These are phyloP conservation scores for Apophysomyces ossiformis DNA, from an alignment of 371 early-diverging fungal genomes.

Conservation along the genomic window DNA sequence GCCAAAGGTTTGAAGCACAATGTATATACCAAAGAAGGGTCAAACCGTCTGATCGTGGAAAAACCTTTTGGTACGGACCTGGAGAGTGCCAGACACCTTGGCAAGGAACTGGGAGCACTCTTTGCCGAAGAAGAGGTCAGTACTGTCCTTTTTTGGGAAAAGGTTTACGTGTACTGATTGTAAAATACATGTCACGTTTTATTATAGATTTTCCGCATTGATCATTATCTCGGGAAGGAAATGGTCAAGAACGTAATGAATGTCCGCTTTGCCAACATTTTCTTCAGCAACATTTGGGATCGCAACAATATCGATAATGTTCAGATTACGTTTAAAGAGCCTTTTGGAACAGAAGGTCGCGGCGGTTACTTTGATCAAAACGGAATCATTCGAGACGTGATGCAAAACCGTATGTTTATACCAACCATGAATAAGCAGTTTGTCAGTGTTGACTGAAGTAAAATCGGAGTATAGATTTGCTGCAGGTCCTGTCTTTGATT, in stretches of 20 bases:
- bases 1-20: slow-evolving; percentile 76
- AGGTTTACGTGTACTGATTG: neutral
- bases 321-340: slow-evolving; percentile 99
- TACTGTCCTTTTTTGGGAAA: too few species aligned
- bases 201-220: slow-evolving; percentile 91
- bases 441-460: neutral
- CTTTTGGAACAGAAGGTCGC: slow-evolving; percentile 97
- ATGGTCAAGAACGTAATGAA: slow-evolving; percentile 98
- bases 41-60: slow-evolving; percentile 89
- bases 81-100: slow-evolving; percentile 76
- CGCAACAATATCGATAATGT: slow-evolving; percentile 89
- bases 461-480: slow-evolving; percentile 56
- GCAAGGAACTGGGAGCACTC: slow-evolving; percentile 67
- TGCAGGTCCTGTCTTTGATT: slow-evolving; percentile 91
- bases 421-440: slow-evolving; percentile 8
- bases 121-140: slow-evolving; percentile 83
- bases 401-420: slow-evolving; percentile 89
- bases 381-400: slow-evolving; percentile 99
- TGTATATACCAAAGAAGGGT: slow-evolving; percentile 64
- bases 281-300: slow-evolving; percentile 94
- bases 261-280: slow-evolving; percentile 92
- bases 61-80: slow-evolving; percentile 98
- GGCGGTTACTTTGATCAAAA: slow-evolving; percentile 99
- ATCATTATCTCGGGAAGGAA: slow-evolving; percentile 98
- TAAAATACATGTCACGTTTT: neutral